Conservation (phyloP, 192 early-diverging fungal genomes). For the Bifiguratus adelaidae region DNA sequence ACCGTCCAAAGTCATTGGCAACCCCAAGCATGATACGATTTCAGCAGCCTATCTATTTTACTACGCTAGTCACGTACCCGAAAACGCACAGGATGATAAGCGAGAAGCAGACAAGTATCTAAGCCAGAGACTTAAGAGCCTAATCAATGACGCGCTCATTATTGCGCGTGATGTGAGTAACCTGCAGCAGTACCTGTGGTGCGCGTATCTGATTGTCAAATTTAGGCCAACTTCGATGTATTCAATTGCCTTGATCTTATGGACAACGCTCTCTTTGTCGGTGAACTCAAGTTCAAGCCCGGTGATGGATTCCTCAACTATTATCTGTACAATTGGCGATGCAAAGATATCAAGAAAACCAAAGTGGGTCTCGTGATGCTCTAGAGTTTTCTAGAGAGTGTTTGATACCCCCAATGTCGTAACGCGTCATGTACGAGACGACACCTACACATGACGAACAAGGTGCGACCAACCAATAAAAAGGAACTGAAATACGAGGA, state of each 20-base stretch:
- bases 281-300: conserved; percentile 79
- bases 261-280: conserved; percentile 76
- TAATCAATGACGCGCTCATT: conserved; percentile 78
- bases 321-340: conserved; percentile 95
- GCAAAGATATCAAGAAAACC: conserved; percentile 46
- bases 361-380: conserved; percentile 90
- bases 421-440: no score
- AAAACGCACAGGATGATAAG: conserved; percentile 24
- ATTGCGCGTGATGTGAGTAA: conserved; percentile 34
- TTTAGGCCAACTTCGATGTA: conserved; percentile 78
- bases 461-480: no score
- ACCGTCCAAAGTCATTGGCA: conserved; percentile 81
- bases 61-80: conserved; percentile 54
- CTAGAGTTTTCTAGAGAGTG: no score
- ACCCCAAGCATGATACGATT: conserved; percentile 58
- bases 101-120: conserved; percentile 28
- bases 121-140: conserved; percentile 34
- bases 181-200: neutral
- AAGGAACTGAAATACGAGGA: no score
- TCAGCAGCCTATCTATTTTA: conserved; percentile 95
- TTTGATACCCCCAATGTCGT: no score
- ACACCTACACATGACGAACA: no score
- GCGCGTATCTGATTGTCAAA: neutral
- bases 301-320: conserved; percentile 94
- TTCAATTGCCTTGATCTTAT: conserved; percentile 90